phyloP scores from a whole-genome alignment of 306 rosid species.

The Betula pendula region DNA sequence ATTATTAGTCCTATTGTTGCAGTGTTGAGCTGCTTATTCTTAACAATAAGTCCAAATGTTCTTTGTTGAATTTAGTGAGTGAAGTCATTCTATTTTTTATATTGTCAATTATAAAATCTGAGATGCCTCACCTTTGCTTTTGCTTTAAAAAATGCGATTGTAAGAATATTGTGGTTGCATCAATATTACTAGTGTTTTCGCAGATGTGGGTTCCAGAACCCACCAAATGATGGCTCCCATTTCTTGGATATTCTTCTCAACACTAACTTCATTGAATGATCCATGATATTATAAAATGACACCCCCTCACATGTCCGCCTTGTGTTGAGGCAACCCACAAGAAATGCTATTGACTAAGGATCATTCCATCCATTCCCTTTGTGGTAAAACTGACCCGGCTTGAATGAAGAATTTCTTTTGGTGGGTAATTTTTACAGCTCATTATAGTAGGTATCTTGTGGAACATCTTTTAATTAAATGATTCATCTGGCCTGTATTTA shows the following conservation, averaged over 20 bases:
- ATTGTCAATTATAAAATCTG: neutral
- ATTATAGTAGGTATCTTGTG: neutral
- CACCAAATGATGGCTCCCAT: neutral
- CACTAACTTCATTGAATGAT: neutral
- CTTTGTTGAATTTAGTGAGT: neutral
- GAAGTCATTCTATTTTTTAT: neutral
- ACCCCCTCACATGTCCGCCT: neutral
- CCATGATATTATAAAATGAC: neutral
- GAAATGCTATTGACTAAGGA: neutral
- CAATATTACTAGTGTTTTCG: neutral
- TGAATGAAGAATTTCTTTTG: slow-evolving; percentile 1
- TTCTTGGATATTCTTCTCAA: neutral
- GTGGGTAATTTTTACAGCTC: neutral
- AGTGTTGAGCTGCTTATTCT: neutral
- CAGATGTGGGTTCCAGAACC: neutral
- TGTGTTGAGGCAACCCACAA: slow-evolving; percentile 2
- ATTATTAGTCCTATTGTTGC: neutral
- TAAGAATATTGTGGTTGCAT: neutral
- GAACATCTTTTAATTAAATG: neutral
- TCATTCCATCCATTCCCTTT: neutral
- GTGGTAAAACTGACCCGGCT: neutral
- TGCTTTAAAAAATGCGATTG: neutral
- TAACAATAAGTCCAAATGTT: neutral
- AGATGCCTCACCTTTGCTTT: neutral
- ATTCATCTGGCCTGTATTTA: slow-evolving; percentile 15